Conservation (phyloP, 768 basidiomycete species). For the Auricularia sp. region DNA sequence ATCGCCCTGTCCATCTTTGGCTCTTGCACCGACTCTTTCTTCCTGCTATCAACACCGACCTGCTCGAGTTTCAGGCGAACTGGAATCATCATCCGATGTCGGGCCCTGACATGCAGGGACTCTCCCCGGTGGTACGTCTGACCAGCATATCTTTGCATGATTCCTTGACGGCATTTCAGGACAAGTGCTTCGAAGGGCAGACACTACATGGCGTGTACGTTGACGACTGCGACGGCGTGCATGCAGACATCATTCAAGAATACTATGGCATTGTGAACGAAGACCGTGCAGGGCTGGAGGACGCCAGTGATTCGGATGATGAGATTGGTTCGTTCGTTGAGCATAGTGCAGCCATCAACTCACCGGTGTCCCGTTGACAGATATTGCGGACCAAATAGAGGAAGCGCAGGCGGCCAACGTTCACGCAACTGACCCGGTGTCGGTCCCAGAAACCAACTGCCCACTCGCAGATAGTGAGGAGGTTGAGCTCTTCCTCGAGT, state of each 20-base stretch:
- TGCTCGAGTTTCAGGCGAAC: conserved; percentile 19
- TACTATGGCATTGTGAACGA: conserved; percentile 4
- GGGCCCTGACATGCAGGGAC: conserved; percentile 14
- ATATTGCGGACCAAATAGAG: no score
- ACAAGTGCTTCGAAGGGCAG: conserved; percentile 6
- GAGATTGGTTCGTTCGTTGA: no score
- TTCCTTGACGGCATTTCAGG: conserved; percentile 5
- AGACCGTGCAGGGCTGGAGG: no score
- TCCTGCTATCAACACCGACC: conserved; percentile 26
- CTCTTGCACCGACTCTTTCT: conserved; percentile 34
- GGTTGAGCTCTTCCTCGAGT: no score
- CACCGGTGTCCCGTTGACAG: no score
- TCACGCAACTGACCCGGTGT: no score
- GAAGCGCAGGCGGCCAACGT: no score
- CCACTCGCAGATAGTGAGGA: no score
- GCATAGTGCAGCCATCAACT: no score
- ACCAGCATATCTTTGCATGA: neutral
- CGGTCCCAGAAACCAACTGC: no score
- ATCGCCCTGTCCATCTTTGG: conserved; percentile 30
- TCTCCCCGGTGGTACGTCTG: conserved; percentile 12
- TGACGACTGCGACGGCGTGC: conserved; percentile 8
- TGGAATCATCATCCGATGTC: conserved; percentile 33
- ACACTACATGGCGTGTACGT: conserved; percentile 5
- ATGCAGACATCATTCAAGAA: conserved; percentile 3
- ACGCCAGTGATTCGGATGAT: no score